Evolutionary conservation across 2,329 filamentous ascomycete genomes (phyloP).

Genomic region (Fonsecaea nubica): DNA sequence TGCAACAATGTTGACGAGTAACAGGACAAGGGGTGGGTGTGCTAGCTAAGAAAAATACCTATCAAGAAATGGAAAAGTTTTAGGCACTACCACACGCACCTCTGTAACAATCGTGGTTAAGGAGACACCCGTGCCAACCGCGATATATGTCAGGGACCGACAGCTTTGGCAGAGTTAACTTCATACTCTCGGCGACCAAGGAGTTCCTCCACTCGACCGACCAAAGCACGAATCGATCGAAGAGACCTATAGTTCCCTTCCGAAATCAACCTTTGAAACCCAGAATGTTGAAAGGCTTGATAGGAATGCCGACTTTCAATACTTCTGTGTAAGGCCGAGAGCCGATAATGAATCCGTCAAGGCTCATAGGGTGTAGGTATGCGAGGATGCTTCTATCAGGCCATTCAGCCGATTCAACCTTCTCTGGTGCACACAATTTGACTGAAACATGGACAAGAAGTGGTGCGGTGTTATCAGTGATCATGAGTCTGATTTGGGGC

Average conservation of each 20-base stretch:
- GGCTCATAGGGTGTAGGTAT: constrained; percentile 54
- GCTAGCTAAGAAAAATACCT: constrained; percentile 6
- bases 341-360: constrained; percentile 44
- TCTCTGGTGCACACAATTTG: no score
- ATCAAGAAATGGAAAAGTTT: constrained; percentile 1
- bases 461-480: no score
- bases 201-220: constrained; percentile 54
- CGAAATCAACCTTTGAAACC: constrained; percentile 42
- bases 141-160: constrained; percentile 34
- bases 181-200: constrained; percentile 47
- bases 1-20: constrained; percentile 63
- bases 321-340: constrained; percentile 17
- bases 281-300: constrained; percentile 41
- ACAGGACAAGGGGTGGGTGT: constrained; percentile 48
- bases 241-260: constrained; percentile 46
- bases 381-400: constrained; percentile 17
- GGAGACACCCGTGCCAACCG: neutral
- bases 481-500: no score
- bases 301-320: constrained; percentile 13
- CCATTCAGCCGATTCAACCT: no score
- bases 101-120: neutral
- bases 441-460: no score
- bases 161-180: constrained; percentile 45
- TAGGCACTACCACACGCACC: constrained; percentile 12
- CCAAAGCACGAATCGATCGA: constrained; percentile 53